Percentiles rank a stretch among this genome's conserved stretches.
Evolutionary conservation across 2,329 filamentous ascomycete species (phyloP).

Genomic region (Tetracladium maxilliforme): DNA sequence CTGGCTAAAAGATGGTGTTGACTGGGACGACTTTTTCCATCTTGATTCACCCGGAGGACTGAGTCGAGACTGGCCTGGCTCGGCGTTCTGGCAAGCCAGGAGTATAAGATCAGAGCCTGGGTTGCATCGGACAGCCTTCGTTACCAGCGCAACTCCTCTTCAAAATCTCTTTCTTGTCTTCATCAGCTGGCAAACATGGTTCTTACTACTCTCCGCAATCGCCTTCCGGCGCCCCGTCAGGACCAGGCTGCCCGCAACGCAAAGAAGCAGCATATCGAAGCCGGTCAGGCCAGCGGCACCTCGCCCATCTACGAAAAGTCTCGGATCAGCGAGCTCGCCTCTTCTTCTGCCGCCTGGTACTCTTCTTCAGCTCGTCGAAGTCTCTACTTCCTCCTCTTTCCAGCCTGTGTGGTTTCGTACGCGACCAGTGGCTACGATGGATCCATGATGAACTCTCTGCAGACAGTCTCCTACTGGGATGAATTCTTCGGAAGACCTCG

Average conservation of each 20-base stretch:
- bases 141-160: too few species aligned
- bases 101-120: too few species aligned
- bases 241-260: constrained; percentile 9
- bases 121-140: too few species aligned
- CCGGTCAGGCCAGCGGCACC: constrained; percentile 1
- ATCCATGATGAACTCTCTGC: constrained; percentile 32
- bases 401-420: constrained; percentile 18
- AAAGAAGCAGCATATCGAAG: constrained; percentile 5
- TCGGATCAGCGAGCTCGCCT: constrained; percentile 13
- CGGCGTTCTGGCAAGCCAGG: too few species aligned
- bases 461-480: constrained; percentile 25
- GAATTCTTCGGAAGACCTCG: constrained; percentile 20
- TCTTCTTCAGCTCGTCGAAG: constrained; percentile 12
- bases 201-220: constrained; percentile 9
- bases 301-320: constrained; percentile 10
- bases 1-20: too few species aligned
- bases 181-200: too few species aligned
- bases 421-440: constrained; percentile 32
- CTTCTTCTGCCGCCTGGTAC: constrained; percentile 14
- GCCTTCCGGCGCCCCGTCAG: constrained; percentile 12
- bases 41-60: too few species aligned
- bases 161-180: too few species aligned
- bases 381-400: constrained; percentile 17
- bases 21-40: too few species aligned
- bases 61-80: too few species aligned